These are phyloP conservation scores for Microglena sp. DNA, from an alignment of 139 green algal genomes.

Conservation along the genomic window DNA sequence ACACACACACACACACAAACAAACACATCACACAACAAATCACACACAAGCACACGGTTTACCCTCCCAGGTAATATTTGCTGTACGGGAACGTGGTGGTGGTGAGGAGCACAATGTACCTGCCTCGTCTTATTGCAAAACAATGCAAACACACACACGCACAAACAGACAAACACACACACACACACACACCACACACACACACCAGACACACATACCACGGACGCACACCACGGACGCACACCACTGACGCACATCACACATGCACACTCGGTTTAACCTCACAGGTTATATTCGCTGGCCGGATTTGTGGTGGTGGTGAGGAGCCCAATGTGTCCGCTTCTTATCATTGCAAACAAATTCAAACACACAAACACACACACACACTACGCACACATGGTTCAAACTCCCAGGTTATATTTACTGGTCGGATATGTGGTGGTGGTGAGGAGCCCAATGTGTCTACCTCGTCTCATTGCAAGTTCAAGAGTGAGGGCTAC, in stretches of 20 bases:
- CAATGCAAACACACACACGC: too few relatives aligned
- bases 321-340: background rate
- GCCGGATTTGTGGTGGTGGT: slow-evolving; percentile 15
- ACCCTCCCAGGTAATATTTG: background rate
- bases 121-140: too few relatives aligned
- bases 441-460: background rate
- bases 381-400: background rate
- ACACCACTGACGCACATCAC: slow-evolving; percentile 22
- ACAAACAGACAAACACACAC: too few relatives aligned
- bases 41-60: too few relatives aligned
- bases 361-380: background rate
- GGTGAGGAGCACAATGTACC: background rate
- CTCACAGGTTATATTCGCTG: slow-evolving; percentile 18
- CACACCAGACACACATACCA: too few relatives aligned
- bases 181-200: too few relatives aligned
- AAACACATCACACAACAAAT: too few relatives aligned
- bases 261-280: too few relatives aligned
- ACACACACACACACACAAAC: too few relatives aligned
- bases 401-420: background rate
- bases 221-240: slow-evolving; percentile 15
- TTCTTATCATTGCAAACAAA: background rate
- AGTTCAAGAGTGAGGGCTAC: slow-evolving; percentile 7
- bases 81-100: too few relatives aligned
- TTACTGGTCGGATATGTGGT: too few relatives aligned
- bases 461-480: too few relatives aligned